Conservation (phyloP, 345 rosid species). For the Raphanus raphanistrum region DNA sequence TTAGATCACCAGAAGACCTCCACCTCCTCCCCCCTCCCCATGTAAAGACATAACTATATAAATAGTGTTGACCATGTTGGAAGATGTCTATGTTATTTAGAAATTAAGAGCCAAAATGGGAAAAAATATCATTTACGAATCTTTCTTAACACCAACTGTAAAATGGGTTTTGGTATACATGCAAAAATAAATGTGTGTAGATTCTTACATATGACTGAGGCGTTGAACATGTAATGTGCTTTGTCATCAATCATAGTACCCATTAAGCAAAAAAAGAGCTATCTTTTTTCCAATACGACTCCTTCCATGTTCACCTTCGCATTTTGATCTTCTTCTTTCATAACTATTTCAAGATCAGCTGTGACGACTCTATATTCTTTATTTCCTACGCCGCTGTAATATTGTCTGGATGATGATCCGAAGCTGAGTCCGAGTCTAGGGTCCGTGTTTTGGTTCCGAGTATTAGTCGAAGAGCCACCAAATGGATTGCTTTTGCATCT, state of each 20-base stretch:
- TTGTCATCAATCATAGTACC: conserved; percentile 69
- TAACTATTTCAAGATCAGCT: conserved; percentile 28
- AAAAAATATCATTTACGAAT: not conserved
- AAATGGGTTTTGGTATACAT: not conserved
- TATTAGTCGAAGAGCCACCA: conserved; percentile 32
- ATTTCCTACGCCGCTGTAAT: conserved; percentile 29
- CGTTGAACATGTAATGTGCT: conserved; percentile 81
- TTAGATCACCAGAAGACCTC: too few relatives aligned
- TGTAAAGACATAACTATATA: too few relatives aligned
- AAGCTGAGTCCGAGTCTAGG: conserved; percentile 76
- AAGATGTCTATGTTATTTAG: not conserved
- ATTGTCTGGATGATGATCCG: conserved; percentile 31
- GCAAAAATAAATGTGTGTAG: conserved; percentile 1
- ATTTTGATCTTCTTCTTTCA: conserved; percentile 50
- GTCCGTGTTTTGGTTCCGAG: conserved; percentile 60
- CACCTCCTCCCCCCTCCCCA: too few relatives aligned
- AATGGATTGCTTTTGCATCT: conserved; percentile 45
- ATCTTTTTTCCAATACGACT: conserved; percentile 68
- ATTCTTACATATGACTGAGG: conserved; percentile 70
- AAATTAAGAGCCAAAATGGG: not conserved
- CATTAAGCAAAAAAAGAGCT: conserved; percentile 66
- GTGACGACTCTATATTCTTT: conserved; percentile 9
- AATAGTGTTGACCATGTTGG: not conserved
- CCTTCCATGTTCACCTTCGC: conserved; percentile 95
- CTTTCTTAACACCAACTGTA: not conserved